phyloP scores from a whole-genome alignment of 2,329 filamentous ascomycete genomes.

The Fusarium sp. region DNA sequence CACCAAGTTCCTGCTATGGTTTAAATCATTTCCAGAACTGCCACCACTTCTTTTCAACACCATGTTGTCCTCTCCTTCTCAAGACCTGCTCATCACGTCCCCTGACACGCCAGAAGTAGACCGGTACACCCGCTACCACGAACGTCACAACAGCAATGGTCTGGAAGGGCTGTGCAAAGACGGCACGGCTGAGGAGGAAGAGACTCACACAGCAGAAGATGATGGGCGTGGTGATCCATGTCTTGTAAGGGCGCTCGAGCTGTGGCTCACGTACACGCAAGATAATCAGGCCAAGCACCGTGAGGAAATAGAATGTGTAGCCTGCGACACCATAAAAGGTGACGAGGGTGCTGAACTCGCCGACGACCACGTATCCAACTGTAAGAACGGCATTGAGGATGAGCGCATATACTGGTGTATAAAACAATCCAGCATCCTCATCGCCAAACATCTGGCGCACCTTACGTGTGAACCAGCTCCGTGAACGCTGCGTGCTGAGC shows the following conservation, averaged over 20 bases:
- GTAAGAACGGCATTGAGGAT: conserved; percentile 82
- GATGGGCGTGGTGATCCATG: conserved; percentile 96
- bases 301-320: conserved; percentile 97
- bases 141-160: conserved; percentile 89
- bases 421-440: conserved; percentile 83
- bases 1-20: not conserved
- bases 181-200: conserved; percentile 87
- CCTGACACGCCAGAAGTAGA: conserved; percentile 89
- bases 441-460: conserved; percentile 77
- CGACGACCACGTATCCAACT: conserved; percentile 80
- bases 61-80: conserved; percentile 50
- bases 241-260: conserved; percentile 90
- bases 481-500: conserved; percentile 58
- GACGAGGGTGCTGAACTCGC: conserved; percentile 90
- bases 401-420: conserved; percentile 94
- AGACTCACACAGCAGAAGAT: conserved; percentile 98
- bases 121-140: conserved; percentile 82
- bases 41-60: conserved; percentile 60
- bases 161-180: conserved; percentile 92
- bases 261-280: conserved; percentile 87
- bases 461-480: conserved; percentile 68
- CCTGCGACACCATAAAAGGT: conserved; percentile 98
- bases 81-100: conserved; percentile 66
- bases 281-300: conserved; percentile 92
- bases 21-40: conserved; percentile 65